Conservation (phyloP, 108 stramenopile species). For the Nitzschia putrida region DNA sequence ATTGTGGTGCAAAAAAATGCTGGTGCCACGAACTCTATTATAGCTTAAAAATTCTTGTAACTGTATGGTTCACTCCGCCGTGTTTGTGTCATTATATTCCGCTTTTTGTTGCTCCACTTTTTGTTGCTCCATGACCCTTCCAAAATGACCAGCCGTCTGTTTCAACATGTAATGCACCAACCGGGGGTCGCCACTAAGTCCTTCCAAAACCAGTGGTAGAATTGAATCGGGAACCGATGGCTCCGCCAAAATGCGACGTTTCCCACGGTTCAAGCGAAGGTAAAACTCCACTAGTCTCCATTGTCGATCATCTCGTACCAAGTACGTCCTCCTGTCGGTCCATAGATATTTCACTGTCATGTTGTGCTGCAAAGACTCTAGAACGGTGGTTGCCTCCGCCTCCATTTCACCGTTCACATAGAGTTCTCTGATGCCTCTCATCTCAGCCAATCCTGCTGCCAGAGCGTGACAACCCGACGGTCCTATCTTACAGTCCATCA, state of each 20-base stretch:
- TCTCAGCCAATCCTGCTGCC: slow-evolving; percentile 10
- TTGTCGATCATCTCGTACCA: slow-evolving; percentile 3
- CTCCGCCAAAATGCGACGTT: slow-evolving; percentile 23
- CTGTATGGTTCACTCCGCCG: neutral
- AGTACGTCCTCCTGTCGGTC: slow-evolving; percentile 1
- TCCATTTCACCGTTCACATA: slow-evolving; percentile 33
- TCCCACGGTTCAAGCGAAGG: slow-evolving; percentile 14
- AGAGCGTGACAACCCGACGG: slow-evolving; percentile 21
- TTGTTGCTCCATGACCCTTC: neutral
- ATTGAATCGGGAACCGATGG: slow-evolving; percentile 5
- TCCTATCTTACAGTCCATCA: slow-evolving; percentile 33
- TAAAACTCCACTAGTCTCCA: slow-evolving; percentile 18
- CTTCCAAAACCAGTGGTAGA: slow-evolving; percentile 10
- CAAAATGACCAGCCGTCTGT: slow-evolving; percentile 18
- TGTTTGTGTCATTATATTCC: neutral
- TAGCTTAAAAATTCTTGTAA: neutral
- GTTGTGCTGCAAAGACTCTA: slow-evolving; percentile 20
- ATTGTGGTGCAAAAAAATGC: too few relatives aligned
- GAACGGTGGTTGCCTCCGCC: slow-evolving; percentile 7
- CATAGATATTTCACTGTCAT: slow-evolving; percentile 18
- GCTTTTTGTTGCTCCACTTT: neutral
- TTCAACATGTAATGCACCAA: slow-evolving; percentile 16
- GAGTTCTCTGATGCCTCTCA: slow-evolving; percentile 31
- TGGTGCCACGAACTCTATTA: neutral
- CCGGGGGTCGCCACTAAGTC: slow-evolving; percentile 3